Percentiles rank a stretch among this genome's conserved stretches.
These are phyloP conservation scores for Tritrichomonas foetus DNA, from an alignment of 208 protist genomes.

Conservation along the genomic window DNA sequence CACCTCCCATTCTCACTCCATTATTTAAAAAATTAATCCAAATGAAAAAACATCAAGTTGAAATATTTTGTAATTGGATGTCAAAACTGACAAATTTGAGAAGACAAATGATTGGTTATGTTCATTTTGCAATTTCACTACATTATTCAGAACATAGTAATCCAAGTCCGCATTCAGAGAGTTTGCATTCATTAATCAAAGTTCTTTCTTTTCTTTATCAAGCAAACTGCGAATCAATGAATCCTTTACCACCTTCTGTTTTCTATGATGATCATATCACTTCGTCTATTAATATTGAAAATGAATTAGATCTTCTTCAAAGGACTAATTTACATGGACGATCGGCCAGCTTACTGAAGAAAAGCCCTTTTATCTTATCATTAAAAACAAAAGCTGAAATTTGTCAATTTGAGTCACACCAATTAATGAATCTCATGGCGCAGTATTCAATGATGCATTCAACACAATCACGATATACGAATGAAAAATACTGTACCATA, in stretches of 20 bases:
- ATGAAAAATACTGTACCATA: neutral
- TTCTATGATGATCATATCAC: constrained; percentile 9
- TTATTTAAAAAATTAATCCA: neutral
- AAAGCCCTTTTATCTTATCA: neutral
- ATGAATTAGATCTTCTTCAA: neutral
- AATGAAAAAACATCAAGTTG: neutral
- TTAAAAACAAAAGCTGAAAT: neutral
- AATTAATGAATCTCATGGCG: neutral
- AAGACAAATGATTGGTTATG: neutral
- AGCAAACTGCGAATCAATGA: neutral
- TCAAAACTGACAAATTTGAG: neutral
- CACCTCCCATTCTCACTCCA: too few species aligned
- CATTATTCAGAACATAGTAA: neutral
- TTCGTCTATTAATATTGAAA: neutral
- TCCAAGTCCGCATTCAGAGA: neutral
- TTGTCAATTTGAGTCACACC: neutral
- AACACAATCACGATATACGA: too few species aligned
- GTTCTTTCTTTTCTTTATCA: neutral
- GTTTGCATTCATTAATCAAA: neutral
- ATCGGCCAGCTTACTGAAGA: neutral
- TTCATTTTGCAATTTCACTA: neutral
- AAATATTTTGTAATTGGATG: neutral
- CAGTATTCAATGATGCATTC: neutral
- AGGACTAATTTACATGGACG: neutral
- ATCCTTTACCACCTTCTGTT: neutral